Evolutionary conservation across 805 yeast species (phyloP).

Genomic region (Cyberlindnera euphorbiiphila): DNA sequence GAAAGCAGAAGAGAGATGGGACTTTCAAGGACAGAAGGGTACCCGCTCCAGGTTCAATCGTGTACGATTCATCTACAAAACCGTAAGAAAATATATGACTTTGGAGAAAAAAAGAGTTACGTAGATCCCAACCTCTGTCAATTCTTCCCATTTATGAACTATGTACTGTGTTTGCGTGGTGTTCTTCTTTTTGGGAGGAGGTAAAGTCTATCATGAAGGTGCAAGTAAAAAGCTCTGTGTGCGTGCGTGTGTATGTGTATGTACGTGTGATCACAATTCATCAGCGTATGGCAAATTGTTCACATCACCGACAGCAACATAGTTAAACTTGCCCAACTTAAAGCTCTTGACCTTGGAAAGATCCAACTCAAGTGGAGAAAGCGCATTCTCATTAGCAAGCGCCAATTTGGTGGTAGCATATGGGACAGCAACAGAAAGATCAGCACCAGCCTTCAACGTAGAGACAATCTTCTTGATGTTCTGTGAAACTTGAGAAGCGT

Average conservation of each 20-base stretch:
- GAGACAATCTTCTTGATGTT: constrained; percentile 60
- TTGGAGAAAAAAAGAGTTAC: no score
- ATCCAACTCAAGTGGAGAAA: constrained; percentile 34
- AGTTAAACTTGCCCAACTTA: constrained; percentile 64
- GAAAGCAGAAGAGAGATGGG: background rate
- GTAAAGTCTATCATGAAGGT: constrained; percentile 4
- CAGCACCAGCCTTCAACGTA: constrained; percentile 47
- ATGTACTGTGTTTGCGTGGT: constrained; percentile 5
- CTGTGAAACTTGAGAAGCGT: constrained; percentile 53
- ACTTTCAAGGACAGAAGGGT: no score
- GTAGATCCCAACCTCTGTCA: background rate
- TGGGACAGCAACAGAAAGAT: constrained; percentile 56
- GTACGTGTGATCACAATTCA: constrained; percentile 56
- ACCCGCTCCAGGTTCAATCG: no score
- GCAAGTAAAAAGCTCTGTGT: background rate
- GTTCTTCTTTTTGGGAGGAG: background rate
- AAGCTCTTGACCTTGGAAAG: constrained; percentile 37
- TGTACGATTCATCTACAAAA: no score
- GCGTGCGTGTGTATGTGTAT: background rate
- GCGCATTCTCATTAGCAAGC: constrained; percentile 37
- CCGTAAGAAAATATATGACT: no score
- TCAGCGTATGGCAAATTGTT: constrained; percentile 83
- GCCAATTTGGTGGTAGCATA: constrained; percentile 44
- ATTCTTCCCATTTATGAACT: constrained; percentile 8
- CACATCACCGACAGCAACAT: constrained; percentile 87